Evolutionary conservation across 1,139 yeast genomes (phyloP).

Genomic region (Taiozyma sp.): DNA sequence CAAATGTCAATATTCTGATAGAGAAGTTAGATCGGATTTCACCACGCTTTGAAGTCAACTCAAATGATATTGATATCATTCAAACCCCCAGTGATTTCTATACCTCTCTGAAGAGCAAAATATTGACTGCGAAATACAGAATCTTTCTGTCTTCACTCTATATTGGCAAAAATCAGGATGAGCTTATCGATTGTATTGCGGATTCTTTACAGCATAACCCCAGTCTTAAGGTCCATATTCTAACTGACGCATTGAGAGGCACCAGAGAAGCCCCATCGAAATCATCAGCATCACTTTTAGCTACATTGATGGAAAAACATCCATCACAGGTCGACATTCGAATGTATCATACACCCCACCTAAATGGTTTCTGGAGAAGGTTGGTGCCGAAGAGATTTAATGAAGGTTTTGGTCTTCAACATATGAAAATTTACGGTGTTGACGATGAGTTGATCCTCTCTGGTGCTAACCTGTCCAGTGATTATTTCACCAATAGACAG

Average conservation of each 20-base stretch:
- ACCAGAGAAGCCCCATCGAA: slow-evolving; percentile 85
- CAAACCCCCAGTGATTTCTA: slow-evolving; percentile 71
- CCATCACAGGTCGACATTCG: slow-evolving; percentile 76
- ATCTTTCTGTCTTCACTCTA: slow-evolving; percentile 83
- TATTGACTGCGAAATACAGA: slow-evolving; percentile 48
- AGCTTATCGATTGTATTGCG: slow-evolving; percentile 57
- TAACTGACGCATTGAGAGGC: slow-evolving; percentile 87
- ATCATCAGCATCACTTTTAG: slow-evolving; percentile 74
- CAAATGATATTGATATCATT: slow-evolving; percentile 61
- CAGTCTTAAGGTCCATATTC: slow-evolving; percentile 60
- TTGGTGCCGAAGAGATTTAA: slow-evolving; percentile 80
- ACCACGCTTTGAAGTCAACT: slow-evolving; percentile 60
- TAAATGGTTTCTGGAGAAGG: slow-evolving; percentile 59
- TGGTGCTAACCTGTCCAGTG: slow-evolving; percentile 89
- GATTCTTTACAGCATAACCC: slow-evolving; percentile 57
- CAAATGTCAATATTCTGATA: slow-evolving; percentile 43
- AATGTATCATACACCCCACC: slow-evolving; percentile 87
- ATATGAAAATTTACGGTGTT: slow-evolving; percentile 94
- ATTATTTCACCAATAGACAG: slow-evolving; percentile 94
- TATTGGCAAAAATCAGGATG: slow-evolving; percentile 78
- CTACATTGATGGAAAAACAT: slow-evolving; percentile 60
- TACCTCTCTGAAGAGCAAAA: slow-evolving; percentile 50
- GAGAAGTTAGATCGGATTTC: slow-evolving; percentile 61
- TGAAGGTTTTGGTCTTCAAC: slow-evolving; percentile 92
- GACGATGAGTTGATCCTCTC: slow-evolving; percentile 85